Percentiles rank a stretch among this genome's conserved stretches.
These are phyloP conservation scores for Fusarium vanettenii DNA, from an alignment of 2,329 filamentous ascomycete species.

Conservation along the genomic window DNA sequence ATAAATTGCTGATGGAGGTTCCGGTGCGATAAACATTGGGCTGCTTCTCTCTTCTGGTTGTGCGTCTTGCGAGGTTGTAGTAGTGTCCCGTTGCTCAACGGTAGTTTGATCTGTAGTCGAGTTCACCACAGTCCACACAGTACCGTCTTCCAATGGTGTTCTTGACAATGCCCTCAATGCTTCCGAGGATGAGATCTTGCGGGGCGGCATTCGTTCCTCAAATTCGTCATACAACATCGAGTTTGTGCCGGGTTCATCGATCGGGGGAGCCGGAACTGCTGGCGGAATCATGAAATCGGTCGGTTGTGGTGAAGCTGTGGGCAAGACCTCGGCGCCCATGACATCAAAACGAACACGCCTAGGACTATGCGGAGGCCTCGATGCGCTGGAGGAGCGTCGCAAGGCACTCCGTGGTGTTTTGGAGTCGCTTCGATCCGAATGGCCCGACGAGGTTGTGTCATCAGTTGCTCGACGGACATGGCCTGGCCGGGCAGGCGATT, in stretches of 20 bases:
- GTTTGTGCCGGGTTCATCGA: constrained; percentile 43
- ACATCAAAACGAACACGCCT: constrained; percentile 73
- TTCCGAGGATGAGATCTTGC: constrained; percentile 68
- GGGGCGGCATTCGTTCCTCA: constrained; percentile 57
- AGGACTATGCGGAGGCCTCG: constrained; percentile 64
- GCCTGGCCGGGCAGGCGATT: constrained; percentile 46
- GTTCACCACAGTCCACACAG: constrained; percentile 64
- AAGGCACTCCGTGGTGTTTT: constrained; percentile 66
- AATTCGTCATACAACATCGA: constrained; percentile 54
- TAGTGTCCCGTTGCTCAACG: constrained; percentile 30
- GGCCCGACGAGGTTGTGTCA: constrained; percentile 61
- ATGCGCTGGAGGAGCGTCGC: constrained; percentile 65
- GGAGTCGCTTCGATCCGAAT: constrained; percentile 65
- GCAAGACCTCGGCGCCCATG: constrained; percentile 69
- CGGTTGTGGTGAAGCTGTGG: constrained; percentile 66
- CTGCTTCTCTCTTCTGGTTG: constrained; percentile 4
- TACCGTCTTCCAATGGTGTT: constrained; percentile 61
- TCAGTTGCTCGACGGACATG: constrained; percentile 57
- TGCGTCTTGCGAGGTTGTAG: constrained; percentile 11
- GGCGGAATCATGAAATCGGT: constrained; percentile 47
- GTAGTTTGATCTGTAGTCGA: constrained; percentile 45
- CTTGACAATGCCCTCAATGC: constrained; percentile 64
- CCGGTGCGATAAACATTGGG: constrained; percentile 22
- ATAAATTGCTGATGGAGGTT: constrained; percentile 27
- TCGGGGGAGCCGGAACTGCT: constrained; percentile 38